Percentiles rank a stretch among this genome's conserved stretches.
These are phyloP conservation scores for Fusarium chlamydosporum DNA, from an alignment of 2,329 filamentous ascomycete species.

Conservation along the genomic window DNA sequence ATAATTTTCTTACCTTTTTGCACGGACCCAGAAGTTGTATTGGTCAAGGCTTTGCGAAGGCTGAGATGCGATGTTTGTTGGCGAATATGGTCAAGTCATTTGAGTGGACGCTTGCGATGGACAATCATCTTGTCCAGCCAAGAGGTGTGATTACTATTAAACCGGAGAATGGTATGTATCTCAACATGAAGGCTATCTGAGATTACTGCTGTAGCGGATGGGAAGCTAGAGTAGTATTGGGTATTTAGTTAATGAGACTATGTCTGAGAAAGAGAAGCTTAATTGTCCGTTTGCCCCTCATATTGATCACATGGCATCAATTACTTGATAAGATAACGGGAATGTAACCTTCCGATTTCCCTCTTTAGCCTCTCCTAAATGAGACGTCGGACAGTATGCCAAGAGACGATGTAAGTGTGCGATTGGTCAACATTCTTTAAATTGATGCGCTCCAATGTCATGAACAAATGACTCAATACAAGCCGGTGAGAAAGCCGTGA, in stretches of 20 bases:
- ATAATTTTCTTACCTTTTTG: slow-evolving; percentile 81
- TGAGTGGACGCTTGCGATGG: slow-evolving; percentile 68
- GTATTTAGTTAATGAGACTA: not conserved
- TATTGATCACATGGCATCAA: not conserved
- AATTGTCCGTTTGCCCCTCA: not conserved
- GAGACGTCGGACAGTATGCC: not conserved
- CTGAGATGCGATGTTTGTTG: slow-evolving; percentile 80
- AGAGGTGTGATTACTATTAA: slow-evolving; percentile 75
- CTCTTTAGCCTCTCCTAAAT: not conserved
- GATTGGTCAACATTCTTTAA: not conserved
- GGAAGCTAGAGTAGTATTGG: not conserved
- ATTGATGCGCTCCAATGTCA: slow-evolving; percentile 3
- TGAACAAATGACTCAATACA: not conserved
- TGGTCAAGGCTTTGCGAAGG: slow-evolving; percentile 78
- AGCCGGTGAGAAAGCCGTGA: not conserved
- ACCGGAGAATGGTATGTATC: slow-evolving; percentile 75
- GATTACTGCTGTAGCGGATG: not conserved
- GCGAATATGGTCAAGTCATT: slow-evolving; percentile 77
- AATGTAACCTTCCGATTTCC: slow-evolving; percentile 9
- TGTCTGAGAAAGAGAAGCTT: not conserved
- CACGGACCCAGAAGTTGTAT: slow-evolving; percentile 89
- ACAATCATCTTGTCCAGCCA: slow-evolving; percentile 71
- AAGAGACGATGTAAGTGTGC: not conserved
- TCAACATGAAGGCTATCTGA: slow-evolving; percentile 57
- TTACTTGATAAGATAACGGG: not conserved